Base-by-base conservation (phyloP, 2,329 filamentous ascomycete species). In the Cytospora schulzeri region DNA sequence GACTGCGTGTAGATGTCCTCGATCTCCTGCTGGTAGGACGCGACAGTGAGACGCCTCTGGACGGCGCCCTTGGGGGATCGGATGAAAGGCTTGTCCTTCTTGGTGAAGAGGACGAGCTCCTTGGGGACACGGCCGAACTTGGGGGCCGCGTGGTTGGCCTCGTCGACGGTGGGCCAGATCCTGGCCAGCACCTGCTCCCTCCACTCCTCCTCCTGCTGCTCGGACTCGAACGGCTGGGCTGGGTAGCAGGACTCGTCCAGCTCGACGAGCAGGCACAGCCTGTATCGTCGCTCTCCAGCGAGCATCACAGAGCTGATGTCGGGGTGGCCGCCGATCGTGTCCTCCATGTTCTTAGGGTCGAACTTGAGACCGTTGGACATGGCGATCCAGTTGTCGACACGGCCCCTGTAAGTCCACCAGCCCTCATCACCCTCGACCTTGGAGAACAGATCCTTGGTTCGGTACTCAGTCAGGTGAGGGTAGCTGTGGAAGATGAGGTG, bases 371-470 rank as follows among this genome's bases (percentile, higher is more conserved):
- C 74, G 45, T 74, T 73, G 7, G 69, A 69, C 26, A 77, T 69
- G n/a, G 75, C 72, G 9, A 76, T 68, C 19, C 76, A 62, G 55
- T 77, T 72, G 53, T 77, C 75, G 22, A 63, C 70, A 2, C 74
- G 68, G 15, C 73, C 73, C 3, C 64, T 63, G 63, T 29, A 70
- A 1, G 58, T 52, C 63, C 63, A 74, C 17, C 71, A 62, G n/a
- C 70, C 65, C 0, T 65, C 17, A 45, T 71, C 68, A 2, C 57
- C 65, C 4, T 72, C 73, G 61, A 72, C 76, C 4, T 50, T 70
- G 28, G 66, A 64, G 45, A 71, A 78, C 0, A 79, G 65, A 55
- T 79, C 77, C 19, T 71, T 72, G 26, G 75, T 77, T 7, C 68
- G 68, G 41, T 76, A 77, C 41, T 71, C 72, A 3, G 72, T 57